Base-by-base conservation (phyloP, 2,329 filamentous ascomycete species). In the Cladorrhinum sp. region DNA sequence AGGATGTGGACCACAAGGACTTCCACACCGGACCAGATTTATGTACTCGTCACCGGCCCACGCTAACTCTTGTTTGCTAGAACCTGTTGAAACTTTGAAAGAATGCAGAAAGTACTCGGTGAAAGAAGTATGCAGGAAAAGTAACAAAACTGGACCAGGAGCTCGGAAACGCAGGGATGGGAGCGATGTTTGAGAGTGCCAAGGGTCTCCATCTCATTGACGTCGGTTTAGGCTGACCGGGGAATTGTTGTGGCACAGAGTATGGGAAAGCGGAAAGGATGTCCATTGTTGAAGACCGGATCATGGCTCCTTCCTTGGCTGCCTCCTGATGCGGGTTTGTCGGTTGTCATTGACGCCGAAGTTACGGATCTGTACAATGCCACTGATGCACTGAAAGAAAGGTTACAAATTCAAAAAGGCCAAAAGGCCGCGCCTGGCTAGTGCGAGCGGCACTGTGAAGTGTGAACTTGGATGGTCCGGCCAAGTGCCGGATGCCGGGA, bases 311-410 rank as follows among this genome's bases (percentile, higher is more conserved):
- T 32, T 32, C 38, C 53, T 32, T 25, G 36, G 38, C 38, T 24
- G 22, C 18, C 22, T 50, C 45, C 3, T 50, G 18, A 22, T n/a
- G 49, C 24, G 20, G 22, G 4, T 27, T 50, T 22, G 23, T 23
- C 16, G 53, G 36, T 49, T 38, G 53, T 49, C 53, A 56, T 23
- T 56, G 53, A 56, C 23, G 41, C 41, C 53, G 8, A 25, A 45
- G 41, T 45, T 45, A 22, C n/a, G 41, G 16, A 18, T 45, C 16
- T 25, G 36, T 41, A 8, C n/a, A 7, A 41, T 54, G 52, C n/a
- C n/a, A n/a, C 41, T 32, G 41, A 23, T 22, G 32, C 32, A 36
- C 9, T 8, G 10, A 13, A 36, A 38, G 8, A 55, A 55, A 22
- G 13, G 52, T 4, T 16, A 55, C n/a, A n/a, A n/a, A n/a, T n/a